phyloP scores from a whole-genome alignment of 2,329 filamentous ascomycete genomes.

The Fonsecaea multimorphosa region DNA sequence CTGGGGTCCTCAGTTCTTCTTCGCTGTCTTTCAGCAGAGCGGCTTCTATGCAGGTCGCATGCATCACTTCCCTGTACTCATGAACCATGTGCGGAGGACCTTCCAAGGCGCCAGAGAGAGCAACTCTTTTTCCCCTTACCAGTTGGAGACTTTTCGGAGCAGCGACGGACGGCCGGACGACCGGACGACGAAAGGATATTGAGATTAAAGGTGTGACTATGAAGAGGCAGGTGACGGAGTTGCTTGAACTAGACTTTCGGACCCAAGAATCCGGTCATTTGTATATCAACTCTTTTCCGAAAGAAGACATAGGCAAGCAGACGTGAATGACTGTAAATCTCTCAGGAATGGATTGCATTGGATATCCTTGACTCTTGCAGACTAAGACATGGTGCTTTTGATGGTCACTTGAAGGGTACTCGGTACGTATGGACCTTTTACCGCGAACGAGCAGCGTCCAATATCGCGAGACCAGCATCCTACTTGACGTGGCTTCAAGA shows the following conservation, averaged over 20 bases:
- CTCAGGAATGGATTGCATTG: constrained; percentile 4
- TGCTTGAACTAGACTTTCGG: constrained; percentile 20
- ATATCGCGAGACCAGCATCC: too few species aligned
- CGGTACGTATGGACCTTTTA: too few species aligned
- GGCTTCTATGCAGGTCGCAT: constrained; percentile 7
- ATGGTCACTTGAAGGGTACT: background rate
- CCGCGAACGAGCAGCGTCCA: too few species aligned
- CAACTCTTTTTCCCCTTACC: constrained; percentile 11
- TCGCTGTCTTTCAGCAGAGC: constrained; percentile 18
- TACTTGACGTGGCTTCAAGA: background rate
- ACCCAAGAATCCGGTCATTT: constrained; percentile 11
- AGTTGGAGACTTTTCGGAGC: constrained; percentile 5
- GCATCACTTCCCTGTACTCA: constrained; percentile 17
- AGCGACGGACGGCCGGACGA: background rate
- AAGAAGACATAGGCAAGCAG: constrained; percentile 21
- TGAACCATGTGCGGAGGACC: constrained; percentile 12
- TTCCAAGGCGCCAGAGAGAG: constrained; percentile 13
- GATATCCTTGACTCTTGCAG: background rate
- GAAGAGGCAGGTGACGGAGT: constrained; percentile 11
- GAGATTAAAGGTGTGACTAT: constrained; percentile 6
- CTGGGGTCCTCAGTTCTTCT: background rate
- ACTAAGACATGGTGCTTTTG: background rate
- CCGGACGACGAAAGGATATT: background rate
- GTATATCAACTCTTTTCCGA: constrained; percentile 21
- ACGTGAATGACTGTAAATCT: constrained; percentile 18